Conservation (phyloP, 1,139 yeast genomes). For the Blastobotrys raffinosifermentans region DNA sequence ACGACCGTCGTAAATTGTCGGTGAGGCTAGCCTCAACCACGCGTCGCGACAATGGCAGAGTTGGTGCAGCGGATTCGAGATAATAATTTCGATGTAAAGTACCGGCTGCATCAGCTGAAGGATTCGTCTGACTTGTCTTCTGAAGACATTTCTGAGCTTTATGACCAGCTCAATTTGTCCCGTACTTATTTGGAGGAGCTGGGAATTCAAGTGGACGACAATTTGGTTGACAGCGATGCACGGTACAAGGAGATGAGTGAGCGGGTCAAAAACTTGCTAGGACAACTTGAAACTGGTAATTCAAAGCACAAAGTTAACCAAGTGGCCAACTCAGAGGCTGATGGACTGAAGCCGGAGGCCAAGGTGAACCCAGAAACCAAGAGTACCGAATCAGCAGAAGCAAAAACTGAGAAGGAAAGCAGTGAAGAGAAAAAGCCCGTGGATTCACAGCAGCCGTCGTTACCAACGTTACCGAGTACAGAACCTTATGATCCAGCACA, state of each 20-base stretch:
- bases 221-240: slow-evolving; percentile 2
- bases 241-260: slow-evolving; percentile 1
- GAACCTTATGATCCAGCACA: too few relatives aligned
- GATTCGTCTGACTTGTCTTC: slow-evolving; percentile 12
- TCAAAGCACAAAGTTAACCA: too few relatives aligned
- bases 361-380: neutral
- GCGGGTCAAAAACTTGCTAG: too few relatives aligned
- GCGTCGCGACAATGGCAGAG: too few relatives aligned
- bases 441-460: too few relatives aligned
- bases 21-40: too few relatives aligned
- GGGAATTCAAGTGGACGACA: neutral
- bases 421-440: too few relatives aligned
- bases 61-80: slow-evolving; percentile 8
- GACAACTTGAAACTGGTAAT: too few relatives aligned
- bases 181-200: slow-evolving; percentile 6
- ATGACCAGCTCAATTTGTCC: slow-evolving; percentile 10
- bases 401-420: neutral
- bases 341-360: neutral
- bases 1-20: too few relatives aligned
- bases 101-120: slow-evolving; percentile 17
- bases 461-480: too few relatives aligned
- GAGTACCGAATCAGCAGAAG: neutral
- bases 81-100: slow-evolving; percentile 19
- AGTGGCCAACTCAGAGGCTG: too few relatives aligned
- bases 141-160: slow-evolving; percentile 5